Evolutionary conservation across 805 yeast species (phyloP).

Genomic region (Lachancea kluyveri): DNA sequence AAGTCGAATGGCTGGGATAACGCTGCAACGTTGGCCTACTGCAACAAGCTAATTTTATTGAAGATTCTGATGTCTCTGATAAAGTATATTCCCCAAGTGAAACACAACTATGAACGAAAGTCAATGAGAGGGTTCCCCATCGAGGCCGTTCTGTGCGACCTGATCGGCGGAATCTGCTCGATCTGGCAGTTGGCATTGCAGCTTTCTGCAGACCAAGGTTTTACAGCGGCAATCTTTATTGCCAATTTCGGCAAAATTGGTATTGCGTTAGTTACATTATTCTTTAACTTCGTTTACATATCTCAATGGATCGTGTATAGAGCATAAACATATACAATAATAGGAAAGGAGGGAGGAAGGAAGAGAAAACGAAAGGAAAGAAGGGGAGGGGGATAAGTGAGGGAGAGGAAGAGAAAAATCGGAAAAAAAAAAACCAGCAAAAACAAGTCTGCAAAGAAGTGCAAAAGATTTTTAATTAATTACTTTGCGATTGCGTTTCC

Average conservation of each 20-base stretch:
- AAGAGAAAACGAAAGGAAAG: not conserved
- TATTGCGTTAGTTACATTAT: conserved; percentile 33
- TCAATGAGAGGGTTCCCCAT: conserved; percentile 85
- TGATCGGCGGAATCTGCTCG: conserved; percentile 33
- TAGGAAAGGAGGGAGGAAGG: not conserved
- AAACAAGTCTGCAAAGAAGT: too few relatives aligned
- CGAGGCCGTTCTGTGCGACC: conserved; percentile 37
- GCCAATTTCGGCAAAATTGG: conserved; percentile 37
- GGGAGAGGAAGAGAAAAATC: too few relatives aligned
- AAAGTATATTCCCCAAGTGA: conserved; percentile 74
- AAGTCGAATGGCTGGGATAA: conserved; percentile 18
- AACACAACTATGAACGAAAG: conserved; percentile 68
- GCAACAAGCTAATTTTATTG: conserved; percentile 25
- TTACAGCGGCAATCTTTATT: conserved; percentile 21
- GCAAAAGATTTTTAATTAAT: too few relatives aligned
- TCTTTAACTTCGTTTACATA: conserved; percentile 34
- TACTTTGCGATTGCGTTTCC: too few relatives aligned
- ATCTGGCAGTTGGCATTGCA: conserved; percentile 22
- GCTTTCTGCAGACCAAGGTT: conserved; percentile 14
- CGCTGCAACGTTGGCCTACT: conserved; percentile 17
- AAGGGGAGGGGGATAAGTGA: not conserved
- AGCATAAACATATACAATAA: conserved; percentile 2
- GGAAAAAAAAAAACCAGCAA: conserved; percentile 1
- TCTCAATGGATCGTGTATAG: conserved; percentile 32
- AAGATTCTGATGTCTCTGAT: conserved; percentile 44